A percentile compares a stretch with the other conserved stretches of the same genome.
phyloP scores from a whole-genome alignment of 2,329 filamentous ascomycete genomes.

The Trichoderma sp. region DNA sequence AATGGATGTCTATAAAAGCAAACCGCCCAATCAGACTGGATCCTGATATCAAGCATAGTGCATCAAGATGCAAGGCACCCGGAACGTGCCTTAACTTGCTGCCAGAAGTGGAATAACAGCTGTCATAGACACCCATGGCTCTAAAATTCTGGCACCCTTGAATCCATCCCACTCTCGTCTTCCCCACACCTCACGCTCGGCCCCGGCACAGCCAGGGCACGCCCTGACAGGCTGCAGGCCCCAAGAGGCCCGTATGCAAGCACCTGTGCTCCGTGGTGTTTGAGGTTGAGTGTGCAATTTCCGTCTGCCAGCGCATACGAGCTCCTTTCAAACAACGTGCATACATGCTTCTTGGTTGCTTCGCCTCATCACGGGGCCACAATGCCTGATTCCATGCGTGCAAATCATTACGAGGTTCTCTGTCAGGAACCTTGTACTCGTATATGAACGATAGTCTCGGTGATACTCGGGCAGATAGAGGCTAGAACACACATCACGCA shows the following conservation, averaged over 20 bases:
- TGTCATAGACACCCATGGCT: not conserved
- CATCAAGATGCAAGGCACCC: not conserved
- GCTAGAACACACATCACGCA: not conserved
- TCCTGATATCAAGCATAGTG: not conserved
- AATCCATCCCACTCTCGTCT: not conserved
- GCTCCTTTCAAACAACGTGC: not conserved
- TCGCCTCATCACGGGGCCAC: constrained; percentile 5
- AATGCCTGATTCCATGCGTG: not conserved
- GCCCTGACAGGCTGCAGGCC: not conserved
- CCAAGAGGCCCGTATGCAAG: not conserved
- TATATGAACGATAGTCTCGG: not conserved
- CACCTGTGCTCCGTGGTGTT: constrained; percentile 1
- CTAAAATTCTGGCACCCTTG: not conserved
- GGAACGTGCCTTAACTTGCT: not conserved
- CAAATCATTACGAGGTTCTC: not conserved
- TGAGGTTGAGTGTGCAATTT: constrained; percentile 15
- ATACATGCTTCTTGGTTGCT: not conserved
- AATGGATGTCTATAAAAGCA: not conserved
- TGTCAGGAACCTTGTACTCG: not conserved
- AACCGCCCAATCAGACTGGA: not conserved
- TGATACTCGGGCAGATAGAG: not conserved
- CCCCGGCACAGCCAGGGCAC: not conserved
- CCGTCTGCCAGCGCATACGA: constrained; percentile 6
- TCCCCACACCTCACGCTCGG: constrained; percentile 9
- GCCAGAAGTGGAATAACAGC: not conserved